Base-by-base conservation (phyloP, 805 yeast genomes). In the Lachancea cidri region DNA sequence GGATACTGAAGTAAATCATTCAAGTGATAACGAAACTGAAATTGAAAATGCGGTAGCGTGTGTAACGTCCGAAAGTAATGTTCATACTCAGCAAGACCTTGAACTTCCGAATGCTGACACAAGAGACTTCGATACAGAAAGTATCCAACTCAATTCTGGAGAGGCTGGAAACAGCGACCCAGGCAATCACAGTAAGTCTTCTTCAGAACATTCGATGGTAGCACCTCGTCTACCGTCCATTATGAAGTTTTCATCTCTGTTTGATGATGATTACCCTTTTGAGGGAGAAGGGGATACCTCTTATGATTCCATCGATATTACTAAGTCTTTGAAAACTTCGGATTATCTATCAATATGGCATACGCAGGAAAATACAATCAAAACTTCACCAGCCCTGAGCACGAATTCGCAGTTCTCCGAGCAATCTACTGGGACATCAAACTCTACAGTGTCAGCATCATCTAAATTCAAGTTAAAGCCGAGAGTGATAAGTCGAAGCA, bases 311-410 rank as follows among this genome's bases (percentile, higher is more conserved):
- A 41, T 50, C 11, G 54, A 54, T 29, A 30, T 51, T 3, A 44
- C 50, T n/a, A 32, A n/a, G 25, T 25, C 48, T 1, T 41, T 33
- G 13, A 46, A 51, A 27, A 53, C 57, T 2, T 46, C 46, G 4
- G 52, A 51, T 36, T 61, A 57, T 38, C 39, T 61, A 13, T 49
- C 57, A 3, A 58, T 61, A 4, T 61, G 66, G 66, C 65, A 58
- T 40, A 45, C 41, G 9, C 66, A 61, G 36, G 60, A 58, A 35
- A 41, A 41, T n/a, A 33, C 18, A 13, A 46, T 37, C 17, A 46
- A 46, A 13, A 13, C 37, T 6, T 57, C 64, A 4, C 62, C 64
- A 8, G 50, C 53, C 5, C 27, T 46, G 1, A 50, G 55, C 31
- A 17, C 50, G 4, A 53, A 57, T 34, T 57, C 62, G 1, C 50